These are phyloP conservation scores for Sisymbrium altissimum DNA, from an alignment of 345 rosid genomes.

Conservation along the genomic window DNA sequence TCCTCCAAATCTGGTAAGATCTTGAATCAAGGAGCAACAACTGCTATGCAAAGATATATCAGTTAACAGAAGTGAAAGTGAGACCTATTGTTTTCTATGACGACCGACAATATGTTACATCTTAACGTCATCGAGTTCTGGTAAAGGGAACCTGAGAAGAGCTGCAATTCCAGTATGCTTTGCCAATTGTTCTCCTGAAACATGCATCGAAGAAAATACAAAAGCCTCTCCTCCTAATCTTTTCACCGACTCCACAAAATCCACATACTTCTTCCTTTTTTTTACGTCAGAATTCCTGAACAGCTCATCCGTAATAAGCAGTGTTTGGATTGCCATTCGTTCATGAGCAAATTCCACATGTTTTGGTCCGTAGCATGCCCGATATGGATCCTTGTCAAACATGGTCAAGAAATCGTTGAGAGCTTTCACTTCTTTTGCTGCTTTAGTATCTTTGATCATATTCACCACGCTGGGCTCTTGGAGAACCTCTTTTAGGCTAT, in stretches of 20 bases:
- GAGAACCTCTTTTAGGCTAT: slow-evolving; percentile 79
- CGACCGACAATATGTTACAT: too few relatives aligned
- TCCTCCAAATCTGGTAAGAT: too few relatives aligned
- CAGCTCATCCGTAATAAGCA: slow-evolving; percentile 86
- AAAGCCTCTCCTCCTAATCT: slow-evolving; percentile 42
- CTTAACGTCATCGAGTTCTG: too few relatives aligned
- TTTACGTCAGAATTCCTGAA: slow-evolving; percentile 84
- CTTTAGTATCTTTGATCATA: slow-evolving; percentile 92
- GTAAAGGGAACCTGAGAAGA: too few relatives aligned
- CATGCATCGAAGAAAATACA: too few relatives aligned
- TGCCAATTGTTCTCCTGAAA: too few relatives aligned
- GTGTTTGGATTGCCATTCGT: slow-evolving; percentile 88
- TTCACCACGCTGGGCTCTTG: slow-evolving; percentile 83
- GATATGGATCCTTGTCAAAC: slow-evolving; percentile 60
- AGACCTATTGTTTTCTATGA: too few relatives aligned
- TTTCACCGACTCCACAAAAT: slow-evolving; percentile 76
- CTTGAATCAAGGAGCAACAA: too few relatives aligned
- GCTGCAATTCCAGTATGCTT: too few relatives aligned
- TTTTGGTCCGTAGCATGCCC: slow-evolving; percentile 95
- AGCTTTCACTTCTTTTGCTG: slow-evolving; percentile 84
- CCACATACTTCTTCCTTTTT: slow-evolving; percentile 62
- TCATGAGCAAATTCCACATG: slow-evolving; percentile 97
- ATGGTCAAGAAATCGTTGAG: slow-evolving; percentile 77
- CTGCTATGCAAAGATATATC: too few relatives aligned
- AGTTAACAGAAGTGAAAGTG: too few relatives aligned